Evolutionary conservation across 1,139 yeast species (phyloP), one percentile per base, ranked within the genome.

Genomic region (Candida tunisiensis): DNA sequence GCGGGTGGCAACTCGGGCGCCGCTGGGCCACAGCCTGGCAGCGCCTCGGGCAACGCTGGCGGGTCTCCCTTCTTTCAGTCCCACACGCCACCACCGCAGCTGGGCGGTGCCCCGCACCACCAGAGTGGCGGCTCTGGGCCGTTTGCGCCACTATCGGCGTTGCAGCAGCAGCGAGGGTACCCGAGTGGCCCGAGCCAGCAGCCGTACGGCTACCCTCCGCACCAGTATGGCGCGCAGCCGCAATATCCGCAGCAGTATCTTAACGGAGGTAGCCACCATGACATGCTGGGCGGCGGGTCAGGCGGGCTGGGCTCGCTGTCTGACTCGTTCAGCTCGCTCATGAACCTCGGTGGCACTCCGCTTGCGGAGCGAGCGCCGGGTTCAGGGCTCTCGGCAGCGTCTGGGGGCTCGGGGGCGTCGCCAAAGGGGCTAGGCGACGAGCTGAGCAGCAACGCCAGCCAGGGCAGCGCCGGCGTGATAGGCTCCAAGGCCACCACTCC

Each of bases 51-150:
- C n/a, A n/a, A n/a, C n/a, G n/a, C n/a, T n/a, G n/a, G n/a, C n/a
- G 44, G 43, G n/a, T 40, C 45, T 9, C 45, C 47, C 2, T 43
- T 42, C 31, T 40, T 41, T 31, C 47, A 45, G 8, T 41, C 47
- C n/a, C 47, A 41, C 22, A 40, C 47, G 3, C 47, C 47, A 8
- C 49, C 47, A 19, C 45, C 40, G 6, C 31, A 25, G 27, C 31
- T 31, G 10, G 32, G 31, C 6, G 20, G 29, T 13, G 26, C 19
- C 11, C 23, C 25, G 13, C 25, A 28, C 24, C 27, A 25, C 18
- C 28, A 31, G 8, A 30, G 30, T 8, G 26, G 24, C 14, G 23
- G 22, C 19, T 15, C 19, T 12, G 21, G 19, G 12, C 11, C 19
- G 19, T 10, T 10, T 17, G n/a, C 25, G 15, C 19, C 19, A 25